These are phyloP conservation scores for Anthostomella pinea DNA, from an alignment of 2,329 filamentous ascomycete species.

Conservation along the genomic window DNA sequence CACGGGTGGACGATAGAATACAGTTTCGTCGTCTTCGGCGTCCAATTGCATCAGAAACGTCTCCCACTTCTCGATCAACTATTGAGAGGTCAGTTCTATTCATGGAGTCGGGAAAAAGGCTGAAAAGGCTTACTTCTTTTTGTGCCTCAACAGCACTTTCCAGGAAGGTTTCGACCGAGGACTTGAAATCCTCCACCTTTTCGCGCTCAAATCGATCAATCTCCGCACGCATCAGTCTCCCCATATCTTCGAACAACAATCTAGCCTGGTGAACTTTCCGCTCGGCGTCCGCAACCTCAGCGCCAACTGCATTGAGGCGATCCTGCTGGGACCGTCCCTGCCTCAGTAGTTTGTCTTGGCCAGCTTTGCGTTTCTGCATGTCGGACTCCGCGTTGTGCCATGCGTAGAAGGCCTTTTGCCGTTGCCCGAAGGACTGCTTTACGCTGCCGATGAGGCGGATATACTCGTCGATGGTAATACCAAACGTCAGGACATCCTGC, in stretches of 20 bases:
- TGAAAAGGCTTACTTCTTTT: conserved; percentile 72
- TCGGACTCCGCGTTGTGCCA: conserved; percentile 93
- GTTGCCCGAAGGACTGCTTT: conserved; percentile 87
- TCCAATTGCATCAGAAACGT: conserved; percentile 96
- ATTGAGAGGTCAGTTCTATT: conserved; percentile 9
- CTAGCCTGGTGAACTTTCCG: conserved; percentile 87
- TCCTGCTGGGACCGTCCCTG: conserved; percentile 97
- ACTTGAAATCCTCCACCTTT: conserved; percentile 99
- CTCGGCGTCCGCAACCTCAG: conserved; percentile 93
- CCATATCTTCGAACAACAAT: conserved; percentile 95
- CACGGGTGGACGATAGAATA: conserved; percentile 64
- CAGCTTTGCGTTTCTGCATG: conserved; percentile 80
- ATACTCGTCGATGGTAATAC: conserved; percentile 97
- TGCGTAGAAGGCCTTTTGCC: conserved; percentile 91
- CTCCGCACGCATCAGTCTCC: conserved; percentile 83
- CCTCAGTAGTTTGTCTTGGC: conserved; percentile 90
- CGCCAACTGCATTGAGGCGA: conserved; percentile 84
- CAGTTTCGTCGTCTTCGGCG: conserved; percentile 79
- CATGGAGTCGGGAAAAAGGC: conserved; percentile 1
- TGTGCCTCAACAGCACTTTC: conserved; percentile 97
- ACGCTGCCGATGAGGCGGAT: conserved; percentile 93
- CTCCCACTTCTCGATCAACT: conserved; percentile 89
- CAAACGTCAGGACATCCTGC: conserved; percentile 92
- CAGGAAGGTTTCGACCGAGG: conserved; percentile 93
- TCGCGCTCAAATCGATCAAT: conserved; percentile 92